Conservation (phyloP, 192 early-diverging fungal genomes). For the Geranomyces variabilis region DNA sequence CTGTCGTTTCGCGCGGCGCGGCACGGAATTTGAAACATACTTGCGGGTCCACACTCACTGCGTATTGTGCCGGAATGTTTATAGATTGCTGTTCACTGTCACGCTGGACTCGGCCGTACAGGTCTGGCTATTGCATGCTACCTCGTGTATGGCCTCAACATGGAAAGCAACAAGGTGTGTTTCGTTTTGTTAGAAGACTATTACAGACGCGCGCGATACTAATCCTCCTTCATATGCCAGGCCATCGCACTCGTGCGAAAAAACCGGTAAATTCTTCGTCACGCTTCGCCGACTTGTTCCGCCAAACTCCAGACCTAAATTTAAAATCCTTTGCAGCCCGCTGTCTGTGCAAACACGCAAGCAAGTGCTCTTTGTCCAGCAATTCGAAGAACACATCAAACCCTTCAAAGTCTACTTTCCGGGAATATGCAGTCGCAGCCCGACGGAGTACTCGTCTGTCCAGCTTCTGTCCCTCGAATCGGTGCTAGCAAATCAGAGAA, state of each 20-base stretch:
- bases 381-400: conserved; percentile 43
- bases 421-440: conserved; percentile 19
- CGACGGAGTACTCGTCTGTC: conserved; percentile 18
- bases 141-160: conserved; percentile 42
- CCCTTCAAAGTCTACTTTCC: conserved; percentile 39
- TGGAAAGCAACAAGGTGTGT: conserved; percentile 35
- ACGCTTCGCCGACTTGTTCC: background rate
- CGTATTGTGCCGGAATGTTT: background rate
- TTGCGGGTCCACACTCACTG: background rate
- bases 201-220: background rate
- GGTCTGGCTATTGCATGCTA: conserved; percentile 57
- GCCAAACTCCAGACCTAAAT: background rate
- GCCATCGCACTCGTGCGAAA: conserved; percentile 38
- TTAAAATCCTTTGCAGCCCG: conserved; percentile 22
- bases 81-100: conserved; percentile 57
- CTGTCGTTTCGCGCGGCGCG: background rate
- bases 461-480: conserved; percentile 26
- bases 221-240: conserved; percentile 13
- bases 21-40: background rate
- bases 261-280: conserved; percentile 9
- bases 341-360: conserved; percentile 50
- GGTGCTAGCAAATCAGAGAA: conserved; percentile 40
- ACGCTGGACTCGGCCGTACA: conserved; percentile 54
- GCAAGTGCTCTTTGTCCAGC: conserved; percentile 43
- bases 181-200: background rate